These are phyloP conservation scores for Mycena alexandri DNA, from an alignment of 768 basidiomycete genomes.

Conservation along the genomic window DNA sequence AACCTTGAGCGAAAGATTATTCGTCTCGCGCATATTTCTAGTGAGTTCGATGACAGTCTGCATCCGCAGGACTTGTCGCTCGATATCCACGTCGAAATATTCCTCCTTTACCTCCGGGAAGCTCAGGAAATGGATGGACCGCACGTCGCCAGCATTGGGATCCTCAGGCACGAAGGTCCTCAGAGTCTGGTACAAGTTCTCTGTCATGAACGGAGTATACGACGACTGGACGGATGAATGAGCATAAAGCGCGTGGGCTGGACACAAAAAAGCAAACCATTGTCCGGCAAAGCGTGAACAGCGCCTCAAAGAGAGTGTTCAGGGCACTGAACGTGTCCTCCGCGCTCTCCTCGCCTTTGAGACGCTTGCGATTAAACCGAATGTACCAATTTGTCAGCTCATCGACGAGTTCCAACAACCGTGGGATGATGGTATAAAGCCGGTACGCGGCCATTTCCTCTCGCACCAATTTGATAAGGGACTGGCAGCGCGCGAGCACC, in stretches of 20 bases:
- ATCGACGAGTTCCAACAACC: conserved; percentile 90
- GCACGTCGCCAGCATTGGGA: conserved; percentile 76
- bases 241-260: conserved; percentile 9
- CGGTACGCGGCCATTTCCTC: conserved; percentile 98
- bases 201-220: conserved; percentile 98
- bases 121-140: conserved; percentile 94
- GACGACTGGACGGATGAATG: conserved; percentile 73
- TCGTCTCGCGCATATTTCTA: conserved; percentile 87
- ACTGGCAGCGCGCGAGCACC: conserved; percentile 98
- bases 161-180: conserved; percentile 87
- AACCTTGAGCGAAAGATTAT: conserved; percentile 92
- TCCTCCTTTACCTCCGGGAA: conserved; percentile 96
- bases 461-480: conserved; percentile 90
- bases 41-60: conserved; percentile 95
- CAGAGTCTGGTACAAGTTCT: conserved; percentile 94
- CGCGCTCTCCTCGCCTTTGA: conserved; percentile 94
- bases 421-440: conserved; percentile 97
- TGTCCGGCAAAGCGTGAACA: conserved; percentile 94
- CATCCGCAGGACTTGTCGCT: conserved; percentile 95
- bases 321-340: conserved; percentile 90
- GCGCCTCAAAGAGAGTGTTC: conserved; percentile 95
- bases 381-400: conserved; percentile 99
- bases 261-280: conserved; percentile 71
- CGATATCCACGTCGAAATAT: conserved; percentile 94
- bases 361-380: conserved; percentile 94